phyloP scores from a whole-genome alignment of 1,284 basidiomycete species.

The Ganoderma resinaceum region DNA sequence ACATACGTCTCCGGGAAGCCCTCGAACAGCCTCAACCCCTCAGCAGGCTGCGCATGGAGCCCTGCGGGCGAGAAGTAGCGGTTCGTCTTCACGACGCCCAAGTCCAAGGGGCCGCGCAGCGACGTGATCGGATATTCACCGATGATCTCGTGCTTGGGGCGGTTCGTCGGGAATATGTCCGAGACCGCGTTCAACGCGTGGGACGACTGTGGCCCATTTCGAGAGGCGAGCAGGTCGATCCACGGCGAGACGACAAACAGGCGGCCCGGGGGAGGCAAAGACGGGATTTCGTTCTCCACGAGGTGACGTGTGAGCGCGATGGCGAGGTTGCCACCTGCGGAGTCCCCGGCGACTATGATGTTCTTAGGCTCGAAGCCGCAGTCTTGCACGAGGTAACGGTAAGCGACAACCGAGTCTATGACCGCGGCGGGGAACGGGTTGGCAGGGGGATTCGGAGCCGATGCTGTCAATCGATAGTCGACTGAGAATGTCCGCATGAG shows the following conservation, averaged over 20 bases:
- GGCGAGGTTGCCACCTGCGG: conserved; percentile 74
- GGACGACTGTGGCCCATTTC: conserved; percentile 42
- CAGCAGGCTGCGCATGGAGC: conserved; percentile 11
- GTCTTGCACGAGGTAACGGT: conserved; percentile 58
- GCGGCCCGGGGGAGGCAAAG: conserved; percentile 44
- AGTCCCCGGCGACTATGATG: conserved; percentile 74
- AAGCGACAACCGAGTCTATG: conserved; percentile 67
- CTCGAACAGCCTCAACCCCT: conserved; percentile 27
- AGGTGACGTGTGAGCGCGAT: conserved; percentile 60
- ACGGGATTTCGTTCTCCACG: conserved; percentile 42
- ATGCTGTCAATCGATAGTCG: conserved; percentile 42
- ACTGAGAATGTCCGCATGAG: conserved; percentile 33
- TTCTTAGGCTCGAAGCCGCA: conserved; percentile 48
- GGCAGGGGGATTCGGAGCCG: conserved; percentile 30
- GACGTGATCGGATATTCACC: conserved; percentile 18
- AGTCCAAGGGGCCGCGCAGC: conserved; percentile 23
- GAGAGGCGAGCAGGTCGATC: conserved; percentile 54
- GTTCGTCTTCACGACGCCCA: conserved; percentile 20
- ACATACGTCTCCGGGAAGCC: conserved; percentile 36
- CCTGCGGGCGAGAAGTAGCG: conserved; percentile 33
- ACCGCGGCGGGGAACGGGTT: conserved; percentile 69
- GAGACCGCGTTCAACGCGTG: conserved; percentile 13
- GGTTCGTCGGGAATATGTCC: conserved; percentile 26
- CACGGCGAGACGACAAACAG: conserved; percentile 62
- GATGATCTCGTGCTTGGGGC: conserved; percentile 9